Evolutionary conservation across 208 protist genomes (phyloP).

Genomic region (Angomonas desouzai): DNA sequence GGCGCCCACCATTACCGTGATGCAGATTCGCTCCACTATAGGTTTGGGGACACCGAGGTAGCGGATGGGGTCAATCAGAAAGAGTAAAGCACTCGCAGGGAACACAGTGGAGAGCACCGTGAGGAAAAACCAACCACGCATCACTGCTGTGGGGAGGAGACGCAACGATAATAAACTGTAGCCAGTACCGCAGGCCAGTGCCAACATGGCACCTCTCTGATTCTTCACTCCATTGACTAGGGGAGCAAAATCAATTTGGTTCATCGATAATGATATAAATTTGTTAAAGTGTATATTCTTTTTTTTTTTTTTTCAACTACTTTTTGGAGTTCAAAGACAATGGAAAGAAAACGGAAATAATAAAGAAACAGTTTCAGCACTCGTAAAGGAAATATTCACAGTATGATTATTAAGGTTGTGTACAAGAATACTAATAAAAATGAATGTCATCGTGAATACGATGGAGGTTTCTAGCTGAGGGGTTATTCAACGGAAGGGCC

Average conservation of each 20-base stretch:
- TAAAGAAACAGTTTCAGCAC: no score
- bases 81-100: constrained; percentile 22
- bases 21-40: constrained; percentile 22
- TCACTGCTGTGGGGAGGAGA: constrained; percentile 26
- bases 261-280: not conserved
- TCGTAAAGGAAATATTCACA: no score
- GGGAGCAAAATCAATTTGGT: not conserved
- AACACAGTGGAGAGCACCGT: constrained; percentile 28
- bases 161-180: constrained; percentile 30
- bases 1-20: constrained; percentile 21
- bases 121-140: constrained; percentile 47
- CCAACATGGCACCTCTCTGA: constrained; percentile 18
- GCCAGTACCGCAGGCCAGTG: constrained; percentile 24
- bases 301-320: no score
- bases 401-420: not conserved
- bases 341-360: constrained; percentile 5
- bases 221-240: not conserved
- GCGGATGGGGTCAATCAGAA: constrained; percentile 34
- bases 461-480: no score
- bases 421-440: not conserved
- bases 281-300: no score
- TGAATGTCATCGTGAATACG: no score
- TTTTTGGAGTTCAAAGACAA: no score
- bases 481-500: no score
- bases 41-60: constrained; percentile 35